phyloP scores from a whole-genome alignment of 345 rosid species.

The Salix exigua region DNA sequence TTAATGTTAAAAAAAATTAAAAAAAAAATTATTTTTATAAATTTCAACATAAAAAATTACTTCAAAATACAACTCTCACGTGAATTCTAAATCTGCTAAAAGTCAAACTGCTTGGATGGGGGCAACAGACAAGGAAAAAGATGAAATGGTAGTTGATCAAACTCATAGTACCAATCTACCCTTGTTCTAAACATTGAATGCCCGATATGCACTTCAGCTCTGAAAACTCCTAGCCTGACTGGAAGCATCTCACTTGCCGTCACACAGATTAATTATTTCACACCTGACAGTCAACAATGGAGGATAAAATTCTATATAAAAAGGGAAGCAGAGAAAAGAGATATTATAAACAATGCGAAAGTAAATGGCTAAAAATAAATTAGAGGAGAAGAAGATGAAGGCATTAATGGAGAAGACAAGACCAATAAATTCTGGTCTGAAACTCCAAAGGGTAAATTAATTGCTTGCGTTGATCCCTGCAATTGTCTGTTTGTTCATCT shows the following conservation, averaged over 20 bases:
- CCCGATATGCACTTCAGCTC: not conserved
- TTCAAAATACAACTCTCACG: not conserved
- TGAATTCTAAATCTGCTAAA: not conserved
- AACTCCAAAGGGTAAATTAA: conserved; percentile 28
- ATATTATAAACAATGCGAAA: not conserved
- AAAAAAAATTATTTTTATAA: too few species aligned
- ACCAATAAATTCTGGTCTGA: conserved; percentile 40
- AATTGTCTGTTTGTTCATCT: conserved; percentile 36
- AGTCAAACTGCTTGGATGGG: not conserved
- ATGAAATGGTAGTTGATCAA: not conserved
- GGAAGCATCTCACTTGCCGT: not conserved
- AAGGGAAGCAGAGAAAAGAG: not conserved
- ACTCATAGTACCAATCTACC: not conserved
- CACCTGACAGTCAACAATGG: not conserved
- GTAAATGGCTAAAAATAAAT: conserved; percentile 16
- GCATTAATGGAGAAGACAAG: conserved; percentile 63
- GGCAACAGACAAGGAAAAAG: not conserved
- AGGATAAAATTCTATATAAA: too few species aligned
- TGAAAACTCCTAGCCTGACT: not conserved
- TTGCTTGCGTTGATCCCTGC: conserved; percentile 50
- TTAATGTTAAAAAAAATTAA: too few species aligned
- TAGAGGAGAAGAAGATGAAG: conserved; percentile 25
- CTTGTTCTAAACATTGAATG: not conserved
- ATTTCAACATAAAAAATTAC: too few species aligned
- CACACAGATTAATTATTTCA: not conserved